Base-by-base conservation (phyloP, 805 yeast genomes). In the Ogataea neopini region DNA sequence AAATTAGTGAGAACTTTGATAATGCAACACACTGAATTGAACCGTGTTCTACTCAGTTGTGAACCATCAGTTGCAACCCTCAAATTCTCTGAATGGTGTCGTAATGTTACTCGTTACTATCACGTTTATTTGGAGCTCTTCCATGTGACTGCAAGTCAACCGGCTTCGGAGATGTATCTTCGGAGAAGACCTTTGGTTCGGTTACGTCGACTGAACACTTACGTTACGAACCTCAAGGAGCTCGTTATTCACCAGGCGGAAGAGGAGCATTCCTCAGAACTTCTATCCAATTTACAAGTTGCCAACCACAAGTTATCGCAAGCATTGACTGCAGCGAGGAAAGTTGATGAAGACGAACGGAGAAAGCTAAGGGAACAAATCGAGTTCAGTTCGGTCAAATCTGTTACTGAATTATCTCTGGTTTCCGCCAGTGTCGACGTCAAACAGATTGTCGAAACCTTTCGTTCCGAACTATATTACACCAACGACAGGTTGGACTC, bases 131-230 rank as follows among this genome's bases (percentile, higher is more conserved):
- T 60, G 14, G 38, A 45, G 11, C 26, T 45, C 13, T 67, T 64
- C 51, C 53, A 44, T 29, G 30, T 61, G 15, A 60, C 50, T 28
- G 39, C 52, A 4, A 51, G 52, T 33, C 64, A 63, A 30, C 41
- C 67, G 1, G 49, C 58, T 6, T 48, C 58, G 2, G 71, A 68
- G 46, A 44, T 62, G 19, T 48, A 49, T 14, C 47, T 64, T 6
- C 62, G 66, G 43, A 55, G 65, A 43, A 53, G 61, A 38, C 73
- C 73, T 8, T 41, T 69, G 28, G 52, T 61, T 28, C 57, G 67
- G 47, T 44, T 68, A n/a, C 47, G 62, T 6, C 56, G 59, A 23
- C 41, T 69, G 19, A 51, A 50, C 15, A 59, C 55, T 36, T 53
- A 63, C 26, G 44, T 61, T 10, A 34, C 42, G n/a, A 50, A 52